Evolutionary conservation across 495 filamentous ascomycete species (phyloP), one percentile per base, ranked within the genome.

Genomic region (Cryomyces antarcticus): DNA sequence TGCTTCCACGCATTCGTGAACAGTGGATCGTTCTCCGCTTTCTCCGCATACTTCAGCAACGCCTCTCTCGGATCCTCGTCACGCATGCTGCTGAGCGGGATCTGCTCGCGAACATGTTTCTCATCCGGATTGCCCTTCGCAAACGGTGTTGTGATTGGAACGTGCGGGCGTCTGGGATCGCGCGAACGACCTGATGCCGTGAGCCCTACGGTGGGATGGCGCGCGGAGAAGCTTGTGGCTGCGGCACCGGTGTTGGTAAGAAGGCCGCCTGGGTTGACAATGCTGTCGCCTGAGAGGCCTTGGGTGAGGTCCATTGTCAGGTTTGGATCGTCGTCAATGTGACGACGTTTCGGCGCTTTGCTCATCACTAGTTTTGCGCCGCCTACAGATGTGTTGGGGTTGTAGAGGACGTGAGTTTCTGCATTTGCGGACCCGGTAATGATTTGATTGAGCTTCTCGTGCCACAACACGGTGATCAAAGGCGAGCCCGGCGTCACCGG

Each of bases 1-100:
- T 78, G 68, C 53, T 79, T 78, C 79, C 87, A 97, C 7, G 87
- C 89, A 48, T 76, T 78, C 27, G 89, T 97, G 56, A 96, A 97
- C 48, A 92, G 69, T 4, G 85, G 87, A 55, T 95, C 83, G 55
- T 87, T 88, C 62, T 93, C 74, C 4, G 86, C 88, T 55, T 89
- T 77, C 12, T 93, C 84, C 11, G 87, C 89, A 67, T 95, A 97
- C 62, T 89, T 93, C 49, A 96, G 58, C 48, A 97, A 62, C 30
- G 89, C 89, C 62, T 93, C 89, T 45, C 89, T 67, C 6, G 89
- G 89, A 65, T 97, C 89, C 58, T 97, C 89, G 61, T 97, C 88
- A 24, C 89, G 72, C 86, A 95, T 92, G n/a, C 71, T 76, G 50
- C 82, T 89, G 30, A 95, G 67, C 12, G 88, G 83, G 37, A 94